Evolutionary conservation across 139 green algal species (phyloP).

Genomic region (Chlorella vulgaris): DNA sequence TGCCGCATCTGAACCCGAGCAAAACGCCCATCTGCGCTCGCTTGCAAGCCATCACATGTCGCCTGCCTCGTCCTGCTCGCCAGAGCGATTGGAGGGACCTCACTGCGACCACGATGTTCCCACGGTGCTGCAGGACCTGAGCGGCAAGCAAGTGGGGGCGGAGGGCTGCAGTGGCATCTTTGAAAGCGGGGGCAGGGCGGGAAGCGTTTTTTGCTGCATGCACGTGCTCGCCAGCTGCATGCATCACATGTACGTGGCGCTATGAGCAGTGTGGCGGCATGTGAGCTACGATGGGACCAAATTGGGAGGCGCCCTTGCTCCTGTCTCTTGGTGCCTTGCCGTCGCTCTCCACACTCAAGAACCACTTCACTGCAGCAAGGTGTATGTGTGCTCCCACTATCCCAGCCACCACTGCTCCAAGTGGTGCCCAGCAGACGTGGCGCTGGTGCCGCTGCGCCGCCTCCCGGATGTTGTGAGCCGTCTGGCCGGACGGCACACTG

Average conservation of each 20-base stretch:
- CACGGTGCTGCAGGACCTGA: neutral
- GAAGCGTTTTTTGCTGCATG: neutral
- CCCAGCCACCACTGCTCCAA: slow-evolving; percentile 7
- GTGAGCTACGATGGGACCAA: neutral
- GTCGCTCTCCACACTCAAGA: too few species aligned
- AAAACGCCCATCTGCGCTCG: neutral
- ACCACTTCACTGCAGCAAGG: neutral
- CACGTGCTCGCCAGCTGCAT: neutral
- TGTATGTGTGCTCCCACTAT: slow-evolving; percentile 3
- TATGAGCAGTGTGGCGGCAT: too few species aligned
- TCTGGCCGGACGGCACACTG: too few species aligned
- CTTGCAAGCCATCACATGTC: neutral
- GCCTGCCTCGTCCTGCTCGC: neutral
- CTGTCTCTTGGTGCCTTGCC: neutral
- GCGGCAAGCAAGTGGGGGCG: neutral
- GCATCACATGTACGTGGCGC: neutral
- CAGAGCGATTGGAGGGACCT: neutral
- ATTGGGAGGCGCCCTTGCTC: neutral
- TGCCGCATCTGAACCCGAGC: too few species aligned
- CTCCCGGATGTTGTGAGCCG: too few species aligned
- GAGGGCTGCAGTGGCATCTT: too few species aligned
- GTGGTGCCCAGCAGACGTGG: slow-evolving; percentile 11
- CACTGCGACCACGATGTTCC: neutral
- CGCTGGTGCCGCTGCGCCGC: slow-evolving; percentile 15
- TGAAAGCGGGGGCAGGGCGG: neutral